Conservation (phyloP, 225 moss, liverwort and hornwort species). For the Takakia lepidozioides region DNA sequence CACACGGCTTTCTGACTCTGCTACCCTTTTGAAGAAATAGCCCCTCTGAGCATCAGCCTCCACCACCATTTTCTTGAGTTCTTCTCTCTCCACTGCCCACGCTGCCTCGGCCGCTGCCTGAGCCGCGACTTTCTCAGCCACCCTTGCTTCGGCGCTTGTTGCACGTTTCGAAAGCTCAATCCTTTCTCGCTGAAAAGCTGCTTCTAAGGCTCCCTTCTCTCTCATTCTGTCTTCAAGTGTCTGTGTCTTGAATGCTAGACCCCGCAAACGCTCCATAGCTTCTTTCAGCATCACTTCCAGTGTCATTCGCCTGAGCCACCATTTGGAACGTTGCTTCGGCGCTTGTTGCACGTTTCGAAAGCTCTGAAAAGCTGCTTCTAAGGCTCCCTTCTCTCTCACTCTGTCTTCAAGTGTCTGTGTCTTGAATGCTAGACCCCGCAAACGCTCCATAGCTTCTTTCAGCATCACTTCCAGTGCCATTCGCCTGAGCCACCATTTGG, state of each 20-base stretch:
- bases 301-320: constrained; percentile 6
- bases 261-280: constrained; percentile 10
- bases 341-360: constrained; percentile 3
- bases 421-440: constrained; percentile 7
- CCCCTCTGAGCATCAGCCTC: constrained; percentile 12
- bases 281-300: constrained; percentile 10
- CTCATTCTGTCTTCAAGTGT: constrained; percentile 3
- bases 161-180: constrained; percentile 6
- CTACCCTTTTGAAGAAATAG: constrained; percentile 10
- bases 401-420: constrained; percentile 3
- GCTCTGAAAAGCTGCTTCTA: constrained; percentile 6
- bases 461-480: constrained; percentile 12
- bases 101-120: constrained; percentile 9
- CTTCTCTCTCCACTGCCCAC: constrained; percentile 7
- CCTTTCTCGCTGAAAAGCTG: constrained; percentile 6
- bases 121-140: neutral
- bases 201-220: constrained; percentile 2
- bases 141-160: constrained; percentile 2
- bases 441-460: constrained; percentile 10
- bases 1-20: constrained; percentile 2
- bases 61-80: constrained; percentile 7
- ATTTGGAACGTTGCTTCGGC: constrained; percentile 2
- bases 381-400: constrained; percentile 1
- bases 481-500: constrained; percentile 1
- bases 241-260: constrained; percentile 5